Evolutionary conservation across 2,329 filamentous ascomycete genomes (phyloP).

Genomic region (Clonostachys rhizophaga): DNA sequence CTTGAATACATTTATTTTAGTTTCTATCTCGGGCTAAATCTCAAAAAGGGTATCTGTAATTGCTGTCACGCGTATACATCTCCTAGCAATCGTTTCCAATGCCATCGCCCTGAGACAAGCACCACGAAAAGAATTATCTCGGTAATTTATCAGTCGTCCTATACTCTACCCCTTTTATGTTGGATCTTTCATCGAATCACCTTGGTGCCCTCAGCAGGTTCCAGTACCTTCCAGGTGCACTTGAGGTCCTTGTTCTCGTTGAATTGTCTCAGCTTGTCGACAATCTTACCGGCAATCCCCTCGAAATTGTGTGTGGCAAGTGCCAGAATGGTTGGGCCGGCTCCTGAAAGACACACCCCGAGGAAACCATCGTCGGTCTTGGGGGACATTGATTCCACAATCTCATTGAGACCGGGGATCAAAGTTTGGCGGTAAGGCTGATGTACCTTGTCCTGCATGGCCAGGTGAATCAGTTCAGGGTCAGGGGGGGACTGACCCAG

Average conservation of each 20-base stretch:
- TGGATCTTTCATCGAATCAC: slow-evolving; percentile 24
- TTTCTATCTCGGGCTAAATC: too few species aligned
- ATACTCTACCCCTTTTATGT: not conserved
- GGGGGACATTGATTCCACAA: slow-evolving; percentile 87
- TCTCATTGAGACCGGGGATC: slow-evolving; percentile 87
- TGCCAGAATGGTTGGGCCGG: slow-evolving; percentile 90
- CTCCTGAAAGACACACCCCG: slow-evolving; percentile 91
- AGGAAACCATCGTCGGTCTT: slow-evolving; percentile 81
- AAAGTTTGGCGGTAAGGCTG: slow-evolving; percentile 91
- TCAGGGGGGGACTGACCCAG: slow-evolving; percentile 87
- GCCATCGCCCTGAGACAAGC: too few species aligned
- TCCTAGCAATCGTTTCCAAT: too few species aligned
- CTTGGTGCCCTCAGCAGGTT: slow-evolving; percentile 72
- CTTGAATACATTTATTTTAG: too few species aligned
- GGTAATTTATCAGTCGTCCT: not conserved
- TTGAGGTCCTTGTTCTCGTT: slow-evolving; percentile 58
- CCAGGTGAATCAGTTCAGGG: slow-evolving; percentile 89
- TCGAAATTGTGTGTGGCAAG: slow-evolving; percentile 89
- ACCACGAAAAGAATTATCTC: too few species aligned
- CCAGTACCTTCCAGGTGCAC: slow-evolving; percentile 83
- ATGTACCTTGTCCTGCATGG: slow-evolving; percentile 98
- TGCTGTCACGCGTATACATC: too few species aligned
- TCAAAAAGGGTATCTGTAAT: too few species aligned
- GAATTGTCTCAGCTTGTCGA: slow-evolving; percentile 64
- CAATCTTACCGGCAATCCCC: slow-evolving; percentile 75